Conservation (phyloP, 148 eudicot species). For the Silene conica region DNA sequence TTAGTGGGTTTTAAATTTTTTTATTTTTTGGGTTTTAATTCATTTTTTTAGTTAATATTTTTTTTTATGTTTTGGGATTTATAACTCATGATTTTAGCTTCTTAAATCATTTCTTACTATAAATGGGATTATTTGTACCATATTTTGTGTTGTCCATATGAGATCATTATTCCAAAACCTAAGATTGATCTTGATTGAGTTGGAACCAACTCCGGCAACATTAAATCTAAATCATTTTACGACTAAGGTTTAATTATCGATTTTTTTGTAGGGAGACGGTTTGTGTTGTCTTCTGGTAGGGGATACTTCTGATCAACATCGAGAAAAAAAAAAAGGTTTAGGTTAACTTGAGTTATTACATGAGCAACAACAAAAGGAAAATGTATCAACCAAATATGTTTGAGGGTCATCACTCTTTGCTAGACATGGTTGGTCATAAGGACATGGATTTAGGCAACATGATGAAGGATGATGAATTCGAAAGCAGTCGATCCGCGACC, state of each 20-base stretch:
- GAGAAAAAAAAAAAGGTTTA: background rate
- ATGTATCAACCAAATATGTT: constrained; percentile 72
- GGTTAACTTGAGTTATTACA: background rate
- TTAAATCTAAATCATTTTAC: background rate
- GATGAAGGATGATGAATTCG: constrained; percentile 66
- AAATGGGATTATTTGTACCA: constrained; percentile 14
- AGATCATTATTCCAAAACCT: constrained; percentile 3
- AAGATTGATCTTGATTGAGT: background rate
- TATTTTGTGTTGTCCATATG: constrained; percentile 18
- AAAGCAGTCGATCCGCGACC: constrained; percentile 67
- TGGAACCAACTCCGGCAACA: background rate
- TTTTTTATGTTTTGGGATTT: background rate
- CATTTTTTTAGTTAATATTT: background rate
- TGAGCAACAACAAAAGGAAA: constrained; percentile 18
- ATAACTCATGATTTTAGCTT: constrained; percentile 12
- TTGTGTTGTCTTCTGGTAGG: background rate
- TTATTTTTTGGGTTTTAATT: background rate
- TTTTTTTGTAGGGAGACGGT: background rate
- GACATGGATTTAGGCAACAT: constrained; percentile 54
- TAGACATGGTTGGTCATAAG: constrained; percentile 46
- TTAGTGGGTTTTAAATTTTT: background rate
- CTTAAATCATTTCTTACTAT: constrained; percentile 22
- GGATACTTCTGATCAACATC: background rate
- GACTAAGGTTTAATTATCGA: background rate
- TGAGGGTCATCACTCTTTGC: constrained; percentile 56